These are phyloP conservation scores for Harrya chromipes DNA, from an alignment of 768 basidiomycete species.

Conservation along the genomic window DNA sequence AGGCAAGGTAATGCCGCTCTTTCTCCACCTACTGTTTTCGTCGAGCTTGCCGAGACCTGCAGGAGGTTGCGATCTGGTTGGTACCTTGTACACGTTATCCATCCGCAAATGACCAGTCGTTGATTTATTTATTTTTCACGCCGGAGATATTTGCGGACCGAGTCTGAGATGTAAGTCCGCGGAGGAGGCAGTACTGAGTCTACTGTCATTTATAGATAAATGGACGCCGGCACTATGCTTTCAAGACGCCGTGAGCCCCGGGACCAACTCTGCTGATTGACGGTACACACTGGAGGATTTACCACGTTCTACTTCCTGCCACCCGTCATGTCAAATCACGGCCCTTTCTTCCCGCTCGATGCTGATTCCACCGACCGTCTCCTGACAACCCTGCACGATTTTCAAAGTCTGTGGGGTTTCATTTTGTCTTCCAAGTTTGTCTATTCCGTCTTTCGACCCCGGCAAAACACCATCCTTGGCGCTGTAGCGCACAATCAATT, in stretches of 20 bases:
- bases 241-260: too few species aligned
- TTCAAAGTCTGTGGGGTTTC: slow-evolving; percentile 23
- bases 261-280: not conserved
- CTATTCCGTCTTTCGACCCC: slow-evolving; percentile 27
- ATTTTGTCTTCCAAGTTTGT: slow-evolving; percentile 32
- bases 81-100: too few species aligned
- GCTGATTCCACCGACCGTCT: slow-evolving; percentile 33
- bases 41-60: too few species aligned
- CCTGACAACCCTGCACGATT: slow-evolving; percentile 28
- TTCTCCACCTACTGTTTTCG: not conserved
- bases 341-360: slow-evolving; percentile 5
- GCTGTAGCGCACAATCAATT: slow-evolving; percentile 29
- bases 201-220: too few species aligned
- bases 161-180: too few species aligned
- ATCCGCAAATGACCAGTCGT: too few species aligned
- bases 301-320: not conserved
- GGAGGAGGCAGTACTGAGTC: too few species aligned
- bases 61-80: too few species aligned
- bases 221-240: too few species aligned
- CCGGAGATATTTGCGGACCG: too few species aligned
- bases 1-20: slow-evolving; percentile 33
- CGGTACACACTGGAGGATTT: not conserved
- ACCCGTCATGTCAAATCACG: slow-evolving; percentile 1
- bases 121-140: too few species aligned
- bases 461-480: slow-evolving; percentile 30